These are phyloP conservation scores for Marasmius fiardii DNA, from an alignment of 1,284 basidiomycete species.

Conservation along the genomic window DNA sequence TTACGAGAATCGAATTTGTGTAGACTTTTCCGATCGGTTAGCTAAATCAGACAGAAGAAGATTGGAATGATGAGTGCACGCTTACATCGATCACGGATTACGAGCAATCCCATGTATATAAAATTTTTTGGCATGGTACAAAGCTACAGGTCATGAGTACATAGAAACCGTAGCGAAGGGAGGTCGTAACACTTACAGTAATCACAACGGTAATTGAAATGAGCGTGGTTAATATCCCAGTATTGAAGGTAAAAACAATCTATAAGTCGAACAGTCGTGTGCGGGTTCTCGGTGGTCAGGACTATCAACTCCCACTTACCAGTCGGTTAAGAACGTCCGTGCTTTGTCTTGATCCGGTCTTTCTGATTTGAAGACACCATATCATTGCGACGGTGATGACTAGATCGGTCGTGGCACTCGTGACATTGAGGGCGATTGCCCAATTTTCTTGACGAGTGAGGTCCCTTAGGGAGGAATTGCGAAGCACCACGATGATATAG, in stretches of 20 bases:
- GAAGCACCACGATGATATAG: neutral
- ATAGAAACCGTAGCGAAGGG: neutral
- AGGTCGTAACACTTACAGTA: neutral
- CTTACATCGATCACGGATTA: conserved; percentile 3
- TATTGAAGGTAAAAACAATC: conserved; percentile 8
- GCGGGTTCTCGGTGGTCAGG: too few relatives aligned
- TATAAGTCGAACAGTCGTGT: neutral
- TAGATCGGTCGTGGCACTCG: neutral
- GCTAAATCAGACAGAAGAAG: too few relatives aligned
- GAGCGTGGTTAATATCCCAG: neutral
- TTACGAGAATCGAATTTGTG: conserved; percentile 13
- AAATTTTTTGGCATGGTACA: neutral
- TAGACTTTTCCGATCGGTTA: conserved; percentile 2
- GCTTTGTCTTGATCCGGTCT: neutral
- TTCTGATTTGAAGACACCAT: neutral
- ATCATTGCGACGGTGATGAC: conserved; percentile 1
- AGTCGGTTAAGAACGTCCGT: conserved; percentile 1
- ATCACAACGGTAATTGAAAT: neutral
- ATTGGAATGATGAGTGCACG: neutral
- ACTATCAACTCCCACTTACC: neutral
- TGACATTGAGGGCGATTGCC: neutral
- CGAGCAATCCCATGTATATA: conserved; percentile 1
- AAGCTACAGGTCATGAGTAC: neutral
- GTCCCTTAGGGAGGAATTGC: neutral
- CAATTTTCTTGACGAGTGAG: neutral